Evolutionary conservation across 345 rosid genomes (phyloP).

Genomic region (Fremontodendron californicum): DNA sequence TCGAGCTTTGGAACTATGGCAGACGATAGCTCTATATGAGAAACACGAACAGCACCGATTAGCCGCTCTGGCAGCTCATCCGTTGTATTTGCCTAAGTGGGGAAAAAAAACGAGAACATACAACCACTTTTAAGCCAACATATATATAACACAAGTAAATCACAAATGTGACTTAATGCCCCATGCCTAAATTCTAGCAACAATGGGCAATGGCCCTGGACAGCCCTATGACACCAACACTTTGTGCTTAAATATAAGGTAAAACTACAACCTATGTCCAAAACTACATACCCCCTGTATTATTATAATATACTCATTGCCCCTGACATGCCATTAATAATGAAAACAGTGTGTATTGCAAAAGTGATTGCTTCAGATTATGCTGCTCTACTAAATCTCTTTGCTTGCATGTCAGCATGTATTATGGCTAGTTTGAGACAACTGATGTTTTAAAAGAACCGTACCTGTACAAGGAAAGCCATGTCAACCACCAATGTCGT

Average conservation of each 20-base stretch:
- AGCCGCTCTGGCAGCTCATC: slow-evolving; percentile 92
- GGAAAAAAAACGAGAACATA: neutral
- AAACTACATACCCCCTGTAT: neutral
- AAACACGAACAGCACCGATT: slow-evolving; percentile 89
- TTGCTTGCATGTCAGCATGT: neutral
- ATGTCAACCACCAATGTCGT: slow-evolving; percentile 90
- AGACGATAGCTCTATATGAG: slow-evolving; percentile 78
- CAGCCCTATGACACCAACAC: neutral
- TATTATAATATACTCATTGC: neutral
- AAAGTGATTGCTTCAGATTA: neutral
- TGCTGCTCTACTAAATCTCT: neutral
- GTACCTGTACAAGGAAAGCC: slow-evolving; percentile 98
- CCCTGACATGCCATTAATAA: neutral
- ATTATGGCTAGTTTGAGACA: neutral
- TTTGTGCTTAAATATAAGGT: neutral
- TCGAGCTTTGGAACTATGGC: slow-evolving; percentile 83
- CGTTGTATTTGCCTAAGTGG: slow-evolving; percentile 65
- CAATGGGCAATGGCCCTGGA: neutral
- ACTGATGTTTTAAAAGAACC: neutral
- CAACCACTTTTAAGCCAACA: neutral
- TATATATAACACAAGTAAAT: neutral
- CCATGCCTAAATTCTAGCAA: neutral
- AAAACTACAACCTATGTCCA: neutral
- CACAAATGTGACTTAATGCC: neutral
- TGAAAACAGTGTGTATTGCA: neutral